Evolutionary conservation across 495 filamentous ascomycete genomes (phyloP).

Genomic region (Margaritispora aquatica): DNA sequence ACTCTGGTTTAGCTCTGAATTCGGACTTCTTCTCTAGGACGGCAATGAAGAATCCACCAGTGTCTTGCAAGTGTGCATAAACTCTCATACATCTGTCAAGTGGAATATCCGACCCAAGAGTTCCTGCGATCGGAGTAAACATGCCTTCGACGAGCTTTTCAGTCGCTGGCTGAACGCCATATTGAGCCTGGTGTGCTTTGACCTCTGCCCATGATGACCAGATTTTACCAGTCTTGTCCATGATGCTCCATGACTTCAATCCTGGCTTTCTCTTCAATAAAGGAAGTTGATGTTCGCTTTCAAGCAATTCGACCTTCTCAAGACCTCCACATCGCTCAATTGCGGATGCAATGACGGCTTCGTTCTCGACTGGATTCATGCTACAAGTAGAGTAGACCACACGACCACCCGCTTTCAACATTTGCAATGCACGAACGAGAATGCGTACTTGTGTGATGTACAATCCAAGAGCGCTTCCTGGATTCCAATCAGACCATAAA

Average conservation of each 20-base stretch:
- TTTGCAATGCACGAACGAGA: slow-evolving; percentile 85
- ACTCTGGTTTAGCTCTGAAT: slow-evolving; percentile 76
- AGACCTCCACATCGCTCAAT: slow-evolving; percentile 86
- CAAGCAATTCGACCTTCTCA: slow-evolving; percentile 73
- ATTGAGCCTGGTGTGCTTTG: slow-evolving; percentile 50
- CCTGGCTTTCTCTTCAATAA: slow-evolving; percentile 69
- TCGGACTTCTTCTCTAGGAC: slow-evolving; percentile 87
- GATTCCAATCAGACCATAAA: slow-evolving; percentile 92
- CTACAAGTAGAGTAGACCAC: slow-evolving; percentile 97
- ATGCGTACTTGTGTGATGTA: slow-evolving; percentile 82
- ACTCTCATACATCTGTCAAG: slow-evolving; percentile 87
- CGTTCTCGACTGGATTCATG: slow-evolving; percentile 96
- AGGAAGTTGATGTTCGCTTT: slow-evolving; percentile 71
- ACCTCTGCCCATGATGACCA: slow-evolving; percentile 77
- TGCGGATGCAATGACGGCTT: slow-evolving; percentile 80
- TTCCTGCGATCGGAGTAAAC: slow-evolving; percentile 69
- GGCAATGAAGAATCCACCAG: slow-evolving; percentile 94
- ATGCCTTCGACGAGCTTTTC: slow-evolving; percentile 67
- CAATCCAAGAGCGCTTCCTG: slow-evolving; percentile 75
- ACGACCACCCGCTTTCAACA: slow-evolving; percentile 90
- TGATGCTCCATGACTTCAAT: slow-evolving; percentile 74
- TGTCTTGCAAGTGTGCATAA: slow-evolving; percentile 93
- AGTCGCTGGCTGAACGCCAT: slow-evolving; percentile 43
- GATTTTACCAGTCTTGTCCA: slow-evolving; percentile 70
- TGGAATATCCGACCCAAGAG: slow-evolving; percentile 52